Evolutionary conservation across 2,329 filamentous ascomycete species (phyloP), one percentile per base, ranked within the genome.

Genomic region (Diaporthe vaccinii): DNA sequence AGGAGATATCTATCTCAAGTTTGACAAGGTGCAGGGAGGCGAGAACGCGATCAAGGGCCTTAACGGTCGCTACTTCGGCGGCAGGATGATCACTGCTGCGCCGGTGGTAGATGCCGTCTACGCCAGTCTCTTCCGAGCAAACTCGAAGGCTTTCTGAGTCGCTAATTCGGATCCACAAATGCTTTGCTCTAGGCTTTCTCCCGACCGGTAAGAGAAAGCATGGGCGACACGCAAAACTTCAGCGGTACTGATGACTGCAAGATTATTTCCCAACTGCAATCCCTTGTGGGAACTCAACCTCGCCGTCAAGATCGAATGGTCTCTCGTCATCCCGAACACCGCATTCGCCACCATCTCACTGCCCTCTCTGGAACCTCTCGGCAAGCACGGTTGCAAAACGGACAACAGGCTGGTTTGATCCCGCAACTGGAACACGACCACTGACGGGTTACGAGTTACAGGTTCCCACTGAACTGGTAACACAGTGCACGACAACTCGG

Each of bases 31-130:
- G 77, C 92, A 96, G 84, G 96, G 96, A 80, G 96, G 96, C 83
- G 95, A 98, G 86, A 98, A 98, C 83, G 97, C 97, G 81, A 97
- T 98, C 86, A 97, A 98, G 84, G 97, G 97, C 82, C 91, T 99
- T 78, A 98, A 99, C 85, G 97, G 97, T 82, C 93, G 97, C 83
- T 98, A 94, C 85, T 99, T 99, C 85, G 97, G 95, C 82, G 95
- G 95, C 81, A 92, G 93, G 82, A 95, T 95, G 89, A 98, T 99
- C 84, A 96, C 94, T 83, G 97, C 96, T 80, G 94, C 95, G 78
- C 97, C 96, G 84, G 95, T 99, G 86, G 96, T 98, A 84, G 97
- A 99, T 86, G 96, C 96, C 82, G 95, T 99, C 87, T 99, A 98
- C 92, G 97, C 95, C 91, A 97, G 94, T 90, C 91, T 98, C 86